These are phyloP conservation scores for Septoria petroselini DNA, from an alignment of 2,329 filamentous ascomycete species.

Conservation along the genomic window DNA sequence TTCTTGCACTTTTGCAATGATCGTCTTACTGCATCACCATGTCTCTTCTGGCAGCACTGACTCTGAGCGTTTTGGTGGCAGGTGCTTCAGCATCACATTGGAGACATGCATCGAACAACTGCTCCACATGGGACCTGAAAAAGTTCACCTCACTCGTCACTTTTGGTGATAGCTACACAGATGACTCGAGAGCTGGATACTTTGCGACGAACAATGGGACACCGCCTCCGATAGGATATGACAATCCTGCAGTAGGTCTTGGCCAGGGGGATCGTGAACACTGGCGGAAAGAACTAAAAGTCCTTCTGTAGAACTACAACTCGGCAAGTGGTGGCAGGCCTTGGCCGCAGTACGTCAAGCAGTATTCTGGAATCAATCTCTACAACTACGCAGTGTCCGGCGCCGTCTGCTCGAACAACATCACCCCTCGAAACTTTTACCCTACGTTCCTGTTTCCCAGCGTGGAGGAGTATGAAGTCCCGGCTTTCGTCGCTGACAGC, in stretches of 20 bases:
- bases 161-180: conserved; percentile 70
- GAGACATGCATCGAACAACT: too few species aligned
- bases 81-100: too few species aligned
- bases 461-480: conserved; percentile 46
- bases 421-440: conserved; percentile 56
- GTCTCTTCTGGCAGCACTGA: too few species aligned
- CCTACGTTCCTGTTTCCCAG: conserved; percentile 59
- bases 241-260: conserved; percentile 45
- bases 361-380: conserved; percentile 55
- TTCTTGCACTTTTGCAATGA: too few species aligned
- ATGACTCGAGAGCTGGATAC: conserved; percentile 65
- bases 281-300: not conserved
- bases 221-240: conserved; percentile 62
- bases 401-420: conserved; percentile 67
- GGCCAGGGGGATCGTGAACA: too few species aligned
- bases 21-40: too few species aligned
- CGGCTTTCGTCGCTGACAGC: conserved; percentile 48
- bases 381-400: conserved; percentile 62
- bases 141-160: conserved; percentile 62
- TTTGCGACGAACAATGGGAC: conserved; percentile 58
- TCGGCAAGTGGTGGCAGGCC: conserved; percentile 64
- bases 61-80: too few species aligned
- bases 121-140: conserved; percentile 39
- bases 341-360: conserved; percentile 66
- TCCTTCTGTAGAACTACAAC: conserved; percentile 30